Percentiles rank a stretch among this genome's conserved stretches.
These are phyloP conservation scores for Umbellularia californica DNA, from an alignment of 164 flowering plant genomes.

Conservation along the genomic window DNA sequence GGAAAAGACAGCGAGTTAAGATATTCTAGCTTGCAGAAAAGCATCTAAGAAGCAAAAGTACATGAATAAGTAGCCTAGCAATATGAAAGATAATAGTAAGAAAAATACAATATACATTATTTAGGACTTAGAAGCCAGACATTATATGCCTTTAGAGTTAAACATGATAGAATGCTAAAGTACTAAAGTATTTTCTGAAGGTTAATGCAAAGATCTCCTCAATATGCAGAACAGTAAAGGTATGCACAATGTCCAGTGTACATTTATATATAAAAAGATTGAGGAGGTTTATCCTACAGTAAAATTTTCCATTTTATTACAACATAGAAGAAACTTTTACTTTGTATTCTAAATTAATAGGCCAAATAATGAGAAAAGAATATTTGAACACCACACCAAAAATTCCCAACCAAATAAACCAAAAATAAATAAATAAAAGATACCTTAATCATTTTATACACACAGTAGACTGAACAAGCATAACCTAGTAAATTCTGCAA, in stretches of 20 bases:
- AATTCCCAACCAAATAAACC: not conserved
- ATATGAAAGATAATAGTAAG: too few relatives aligned
- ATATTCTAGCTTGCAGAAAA: too few relatives aligned
- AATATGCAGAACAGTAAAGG: not conserved
- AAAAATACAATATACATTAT: too few relatives aligned
- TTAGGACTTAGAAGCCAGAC: too few relatives aligned
- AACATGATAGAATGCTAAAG: not conserved
- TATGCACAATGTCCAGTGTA: not conserved
- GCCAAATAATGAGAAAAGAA: not conserved
- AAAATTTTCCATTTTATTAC: too few relatives aligned
- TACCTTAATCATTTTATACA: conserved; percentile 97
- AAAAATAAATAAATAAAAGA: not conserved
- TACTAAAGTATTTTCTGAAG: not conserved
- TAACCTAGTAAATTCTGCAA: conserved; percentile 93
- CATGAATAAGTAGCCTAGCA: too few relatives aligned
- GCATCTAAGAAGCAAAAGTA: too few relatives aligned
- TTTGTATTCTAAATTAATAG: not conserved
- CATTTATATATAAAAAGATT: too few relatives aligned
- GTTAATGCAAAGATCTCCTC: not conserved
- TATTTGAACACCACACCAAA: not conserved
- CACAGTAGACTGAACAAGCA: conserved; percentile 93
- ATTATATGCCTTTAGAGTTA: not conserved
- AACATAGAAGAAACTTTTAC: not conserved
- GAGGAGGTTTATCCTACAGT: not conserved
- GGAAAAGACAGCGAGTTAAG: too few relatives aligned